phyloP scores from a whole-genome alignment of 495 filamentous ascomycete species.

The Daldinia childiae region DNA sequence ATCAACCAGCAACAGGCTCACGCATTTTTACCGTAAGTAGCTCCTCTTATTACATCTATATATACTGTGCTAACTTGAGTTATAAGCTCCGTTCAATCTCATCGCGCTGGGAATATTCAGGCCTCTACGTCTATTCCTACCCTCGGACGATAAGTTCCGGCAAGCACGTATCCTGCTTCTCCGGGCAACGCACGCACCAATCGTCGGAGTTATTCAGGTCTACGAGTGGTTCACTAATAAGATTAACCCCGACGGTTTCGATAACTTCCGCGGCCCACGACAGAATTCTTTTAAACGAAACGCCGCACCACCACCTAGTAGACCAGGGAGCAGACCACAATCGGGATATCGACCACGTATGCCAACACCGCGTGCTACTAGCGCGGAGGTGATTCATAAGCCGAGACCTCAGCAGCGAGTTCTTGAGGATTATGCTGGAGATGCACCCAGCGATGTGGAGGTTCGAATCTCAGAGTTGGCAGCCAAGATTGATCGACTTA shows the following conservation, averaged over 20 bases:
- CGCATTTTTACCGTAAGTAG: conserved; percentile 74
- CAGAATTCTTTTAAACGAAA: conserved; percentile 32
- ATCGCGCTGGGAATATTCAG: conserved; percentile 84
- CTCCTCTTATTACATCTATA: conserved; percentile 33
- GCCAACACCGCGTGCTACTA: conserved; percentile 32
- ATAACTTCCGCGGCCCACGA: conserved; percentile 49
- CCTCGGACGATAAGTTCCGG: conserved; percentile 73
- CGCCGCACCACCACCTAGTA: conserved; percentile 9
- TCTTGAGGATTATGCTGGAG: conserved; percentile 42
- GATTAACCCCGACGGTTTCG: conserved; percentile 37
- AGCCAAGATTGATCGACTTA: conserved; percentile 59
- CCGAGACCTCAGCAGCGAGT: conserved; percentile 11
- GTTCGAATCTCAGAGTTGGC: conserved; percentile 55
- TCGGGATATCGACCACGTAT: conserved; percentile 30
- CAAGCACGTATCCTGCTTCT: conserved; percentile 79
- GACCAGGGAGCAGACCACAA: conserved; percentile 22
- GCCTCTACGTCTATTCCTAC: conserved; percentile 79
- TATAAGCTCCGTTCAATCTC: conserved; percentile 70
- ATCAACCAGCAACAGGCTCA: conserved; percentile 79
- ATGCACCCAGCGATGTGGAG: conserved; percentile 52
- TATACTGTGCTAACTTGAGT: conserved; percentile 32
- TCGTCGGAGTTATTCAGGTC: conserved; percentile 59
- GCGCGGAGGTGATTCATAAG: conserved; percentile 32
- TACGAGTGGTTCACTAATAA: conserved; percentile 58
- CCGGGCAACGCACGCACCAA: conserved; percentile 67